These are phyloP conservation scores for Pleurotus sapidus DNA, from an alignment of 768 basidiomycete species.

Conservation along the genomic window DNA sequence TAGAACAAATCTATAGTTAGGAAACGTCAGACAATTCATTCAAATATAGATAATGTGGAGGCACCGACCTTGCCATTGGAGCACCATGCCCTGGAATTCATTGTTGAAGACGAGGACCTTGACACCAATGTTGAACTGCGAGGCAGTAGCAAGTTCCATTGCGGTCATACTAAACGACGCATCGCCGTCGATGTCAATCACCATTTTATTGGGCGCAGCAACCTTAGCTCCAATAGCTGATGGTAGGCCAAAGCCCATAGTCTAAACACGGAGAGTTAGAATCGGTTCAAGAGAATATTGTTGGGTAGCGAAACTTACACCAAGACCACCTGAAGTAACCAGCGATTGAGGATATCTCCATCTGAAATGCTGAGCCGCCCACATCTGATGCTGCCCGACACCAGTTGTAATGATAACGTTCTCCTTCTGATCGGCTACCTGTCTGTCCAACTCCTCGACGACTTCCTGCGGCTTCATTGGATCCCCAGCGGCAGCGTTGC, in stretches of 20 bases:
- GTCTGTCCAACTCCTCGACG: constrained; percentile 85
- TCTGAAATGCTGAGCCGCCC: constrained; percentile 93
- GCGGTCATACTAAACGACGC: constrained; percentile 99
- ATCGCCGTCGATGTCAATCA: constrained; percentile 96
- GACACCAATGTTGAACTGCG: constrained; percentile 89
- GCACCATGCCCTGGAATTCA: constrained; percentile 98
- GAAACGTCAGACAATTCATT: no score
- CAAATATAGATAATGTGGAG: neutral
- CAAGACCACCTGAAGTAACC: constrained; percentile 93
- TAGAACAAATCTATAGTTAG: constrained; percentile 80
- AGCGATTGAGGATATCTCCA: constrained; percentile 87
- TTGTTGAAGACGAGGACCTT: constrained; percentile 94
- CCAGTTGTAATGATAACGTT: constrained; percentile 89
- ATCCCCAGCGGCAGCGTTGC: constrained; percentile 43
- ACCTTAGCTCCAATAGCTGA: constrained; percentile 97
- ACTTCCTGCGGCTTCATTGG: constrained; percentile 97
- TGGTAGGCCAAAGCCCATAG: constrained; percentile 98
- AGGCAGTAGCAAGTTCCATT: constrained; percentile 96
- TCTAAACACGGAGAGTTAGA: constrained; percentile 41
- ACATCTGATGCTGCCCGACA: constrained; percentile 99
- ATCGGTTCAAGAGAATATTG: constrained; percentile 5
- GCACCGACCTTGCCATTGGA: constrained; percentile 92
- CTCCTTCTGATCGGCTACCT: constrained; percentile 78
- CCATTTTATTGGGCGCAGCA: constrained; percentile 88
- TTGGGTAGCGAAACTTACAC: constrained; percentile 51